A percentile compares a stretch with the other conserved stretches of the same genome.
These are phyloP conservation scores for Sergeia podlipaevii DNA, from an alignment of 208 protist genomes.

Conservation along the genomic window DNA sequence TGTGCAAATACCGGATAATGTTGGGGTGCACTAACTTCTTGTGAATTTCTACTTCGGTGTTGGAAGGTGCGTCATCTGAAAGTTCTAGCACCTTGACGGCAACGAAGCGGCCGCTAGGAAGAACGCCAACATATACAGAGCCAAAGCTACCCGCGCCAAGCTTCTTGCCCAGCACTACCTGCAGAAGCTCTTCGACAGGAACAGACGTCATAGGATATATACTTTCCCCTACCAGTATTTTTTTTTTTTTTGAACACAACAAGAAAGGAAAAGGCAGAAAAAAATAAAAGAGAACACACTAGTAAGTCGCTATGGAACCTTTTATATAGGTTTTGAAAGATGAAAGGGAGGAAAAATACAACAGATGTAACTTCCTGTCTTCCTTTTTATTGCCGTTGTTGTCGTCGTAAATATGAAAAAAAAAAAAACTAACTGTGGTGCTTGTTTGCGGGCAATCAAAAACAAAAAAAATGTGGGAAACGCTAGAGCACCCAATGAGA, in stretches of 20 bases:
- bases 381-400: too few relatives aligned
- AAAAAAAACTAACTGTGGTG: too few relatives aligned
- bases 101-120: constrained; percentile 85
- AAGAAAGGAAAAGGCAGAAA: constrained; percentile 7
- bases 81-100: constrained; percentile 89
- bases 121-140: constrained; percentile 84
- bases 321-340: too few relatives aligned
- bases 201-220: constrained; percentile 37
- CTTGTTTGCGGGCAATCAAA: too few relatives aligned
- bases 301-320: too few relatives aligned
- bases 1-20: constrained; percentile 90
- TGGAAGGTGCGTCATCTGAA: constrained; percentile 70
- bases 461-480: too few relatives aligned
- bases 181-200: constrained; percentile 58
- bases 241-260: constrained; percentile 11
- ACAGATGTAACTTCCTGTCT: too few relatives aligned
- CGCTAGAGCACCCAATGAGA: too few relatives aligned
- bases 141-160: constrained; percentile 88
- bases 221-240: constrained; percentile 7
- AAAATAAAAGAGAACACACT: constrained; percentile 7
- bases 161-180: constrained; percentile 86
- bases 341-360: too few relatives aligned
- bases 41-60: constrained; percentile 90
- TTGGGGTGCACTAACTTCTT: constrained; percentile 88
- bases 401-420: too few relatives aligned